Evolutionary conservation across 1,284 basidiomycete species (phyloP).

Genomic region (Paramarasmius palmivorus): DNA sequence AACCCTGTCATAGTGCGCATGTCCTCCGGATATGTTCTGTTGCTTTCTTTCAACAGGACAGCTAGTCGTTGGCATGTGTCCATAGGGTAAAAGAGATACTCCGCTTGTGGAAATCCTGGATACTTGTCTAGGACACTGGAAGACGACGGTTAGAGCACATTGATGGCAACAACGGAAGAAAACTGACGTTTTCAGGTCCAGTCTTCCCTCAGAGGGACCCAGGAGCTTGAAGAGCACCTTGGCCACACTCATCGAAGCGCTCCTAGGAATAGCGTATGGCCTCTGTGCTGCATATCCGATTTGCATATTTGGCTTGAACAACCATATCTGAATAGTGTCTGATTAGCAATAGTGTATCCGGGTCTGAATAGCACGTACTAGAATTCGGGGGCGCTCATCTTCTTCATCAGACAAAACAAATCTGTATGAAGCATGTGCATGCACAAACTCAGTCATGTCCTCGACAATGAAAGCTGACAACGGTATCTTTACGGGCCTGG

Average conservation of each 20-base stretch:
- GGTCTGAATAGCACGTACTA: slow-evolving; percentile 49
- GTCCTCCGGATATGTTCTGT: slow-evolving; percentile 67
- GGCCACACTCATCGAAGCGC: slow-evolving; percentile 62
- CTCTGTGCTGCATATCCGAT: slow-evolving; percentile 63
- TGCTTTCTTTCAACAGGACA: slow-evolving; percentile 70
- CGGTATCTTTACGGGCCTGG: slow-evolving; percentile 64
- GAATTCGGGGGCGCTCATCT: slow-evolving; percentile 72
- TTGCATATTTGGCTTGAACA: too few relatives aligned
- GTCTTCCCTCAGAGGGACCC: slow-evolving; percentile 48
- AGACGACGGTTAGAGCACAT: slow-evolving; percentile 9
- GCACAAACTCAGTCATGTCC: slow-evolving; percentile 85
- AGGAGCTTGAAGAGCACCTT: slow-evolving; percentile 79
- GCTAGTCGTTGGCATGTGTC: slow-evolving; percentile 69
- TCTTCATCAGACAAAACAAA: slow-evolving; percentile 86
- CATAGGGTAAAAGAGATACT: slow-evolving; percentile 77
- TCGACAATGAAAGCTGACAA: slow-evolving; percentile 83
- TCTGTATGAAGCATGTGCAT: slow-evolving; percentile 87
- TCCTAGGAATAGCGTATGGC: slow-evolving; percentile 60
- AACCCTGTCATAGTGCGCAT: slow-evolving; percentile 77
- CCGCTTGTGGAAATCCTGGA: slow-evolving; percentile 82
- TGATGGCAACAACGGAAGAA: background rate
- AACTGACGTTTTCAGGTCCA: slow-evolving; percentile 60
- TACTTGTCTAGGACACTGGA: slow-evolving; percentile 62
- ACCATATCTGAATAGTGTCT: slow-evolving; percentile 9
- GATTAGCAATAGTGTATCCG: background rate